Evolutionary conservation across 2,329 filamentous ascomycete species (phyloP), one percentile per base, ranked within the genome.

Genomic region (Aspergillus sp.): DNA sequence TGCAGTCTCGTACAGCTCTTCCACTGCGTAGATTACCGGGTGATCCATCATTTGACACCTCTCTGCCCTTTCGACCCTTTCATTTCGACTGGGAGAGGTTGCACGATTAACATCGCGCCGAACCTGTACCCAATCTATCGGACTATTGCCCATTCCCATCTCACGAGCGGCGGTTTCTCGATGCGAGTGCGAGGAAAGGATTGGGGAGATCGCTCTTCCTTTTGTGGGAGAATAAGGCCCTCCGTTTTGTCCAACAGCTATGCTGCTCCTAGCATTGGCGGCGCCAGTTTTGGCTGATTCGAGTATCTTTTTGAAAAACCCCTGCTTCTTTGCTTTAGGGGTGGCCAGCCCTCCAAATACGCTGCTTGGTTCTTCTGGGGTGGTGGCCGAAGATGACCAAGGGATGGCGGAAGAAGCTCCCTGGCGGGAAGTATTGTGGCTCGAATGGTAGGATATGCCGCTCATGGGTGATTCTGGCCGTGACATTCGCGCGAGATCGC

Each of bases 21-120:
- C 93, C 3, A 98, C 89, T 0, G 96, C 91, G 59, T 92, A 90
- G 44, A 98, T 83, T 0, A 93, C 89, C 0, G 91, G 89, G 62
- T 96, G 87, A 64, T 97, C 93, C 79, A 97, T 86, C 90, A 98
- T 95, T 68, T 96, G 89, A 69, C 93, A 97, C 53, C 93, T 85
- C 67, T 99, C 93, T 43, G 85, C 88, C 53, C 93, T 83, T 71
- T 99, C 95, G 39, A 86, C 82, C 18, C 88, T 85, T 76, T 99
- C 95, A 63, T 93, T 95, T 60, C 87, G 88, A 74, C 93, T 96
- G 38, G 97, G 81, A 0, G 93, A 95, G 69, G 96, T 98, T 3
- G 93, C 96, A 36, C 95, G 85, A 73, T 99, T 98, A 47, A 99
- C 89, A 74, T 99, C 96, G 45, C 95, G 86, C 36, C 95, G 89